These are phyloP conservation scores for Aspergillus biplanus DNA, from an alignment of 495 filamentous ascomycete genomes.

Conservation along the genomic window DNA sequence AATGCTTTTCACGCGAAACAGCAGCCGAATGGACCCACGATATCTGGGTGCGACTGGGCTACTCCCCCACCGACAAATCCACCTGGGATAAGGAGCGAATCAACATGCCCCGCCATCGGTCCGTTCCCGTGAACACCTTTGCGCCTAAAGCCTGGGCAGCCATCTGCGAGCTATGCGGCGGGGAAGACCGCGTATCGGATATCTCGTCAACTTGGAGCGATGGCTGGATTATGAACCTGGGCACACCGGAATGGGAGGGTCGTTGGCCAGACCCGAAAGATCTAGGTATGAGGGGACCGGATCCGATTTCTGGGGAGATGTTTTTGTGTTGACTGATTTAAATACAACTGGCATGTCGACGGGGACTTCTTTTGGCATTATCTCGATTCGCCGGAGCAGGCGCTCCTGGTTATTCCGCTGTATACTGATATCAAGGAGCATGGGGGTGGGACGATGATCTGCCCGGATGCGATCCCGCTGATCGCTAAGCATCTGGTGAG, in stretches of 20 bases:
- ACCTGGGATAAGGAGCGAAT: conserved; percentile 66
- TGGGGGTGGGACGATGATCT: conserved; percentile 72
- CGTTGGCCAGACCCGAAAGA: conserved; percentile 52
- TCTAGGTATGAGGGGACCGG: conserved; percentile 30
- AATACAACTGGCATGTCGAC: conserved; percentile 69
- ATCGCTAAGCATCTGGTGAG: conserved; percentile 60
- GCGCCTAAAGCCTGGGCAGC: conserved; percentile 71
- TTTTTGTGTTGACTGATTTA: background rate
- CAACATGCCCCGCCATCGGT: conserved; percentile 66
- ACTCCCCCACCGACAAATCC: conserved; percentile 65
- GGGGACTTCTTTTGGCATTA: conserved; percentile 80
- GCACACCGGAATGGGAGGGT: conserved; percentile 57
- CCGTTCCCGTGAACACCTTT: conserved; percentile 58
- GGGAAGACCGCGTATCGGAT: conserved; percentile 58
- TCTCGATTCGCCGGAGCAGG: conserved; percentile 75
- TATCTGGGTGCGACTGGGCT: conserved; percentile 71
- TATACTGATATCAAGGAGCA: conserved; percentile 65
- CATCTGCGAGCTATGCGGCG: conserved; percentile 72
- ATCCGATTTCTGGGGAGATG: background rate
- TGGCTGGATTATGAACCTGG: conserved; percentile 74
- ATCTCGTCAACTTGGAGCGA: conserved; percentile 64
- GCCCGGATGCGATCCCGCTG: conserved; percentile 58
- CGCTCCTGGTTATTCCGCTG: conserved; percentile 68
- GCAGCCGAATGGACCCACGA: conserved; percentile 58
- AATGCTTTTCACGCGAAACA: conserved; percentile 66